phyloP scores from a whole-genome alignment of 805 yeast genomes.

The Ogataea nakhonphanomensis region DNA sequence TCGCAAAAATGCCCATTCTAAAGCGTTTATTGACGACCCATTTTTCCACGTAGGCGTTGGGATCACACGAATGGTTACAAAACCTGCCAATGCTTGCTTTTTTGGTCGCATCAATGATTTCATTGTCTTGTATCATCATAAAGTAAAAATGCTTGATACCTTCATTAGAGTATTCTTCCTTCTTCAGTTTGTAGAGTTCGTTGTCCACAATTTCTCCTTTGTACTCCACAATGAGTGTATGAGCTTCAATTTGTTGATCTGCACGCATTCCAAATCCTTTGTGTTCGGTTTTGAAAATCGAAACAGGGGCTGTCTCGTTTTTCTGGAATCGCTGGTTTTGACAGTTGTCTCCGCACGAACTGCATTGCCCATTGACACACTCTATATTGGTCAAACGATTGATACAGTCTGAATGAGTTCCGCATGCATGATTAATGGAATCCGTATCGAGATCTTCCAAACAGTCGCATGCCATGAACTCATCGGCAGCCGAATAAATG shows the following conservation, averaged over 20 bases:
- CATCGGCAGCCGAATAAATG: constrained; percentile 60
- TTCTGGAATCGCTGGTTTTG: constrained; percentile 86
- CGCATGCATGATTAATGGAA: constrained; percentile 66
- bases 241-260: constrained; percentile 49
- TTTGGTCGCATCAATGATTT: constrained; percentile 91
- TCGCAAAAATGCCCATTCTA: constrained; percentile 93
- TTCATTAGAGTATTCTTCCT: constrained; percentile 66
- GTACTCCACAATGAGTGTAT: constrained; percentile 84
- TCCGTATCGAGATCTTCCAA: constrained; percentile 40
- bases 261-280: constrained; percentile 93
- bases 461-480: constrained; percentile 91
- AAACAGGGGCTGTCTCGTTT: constrained; percentile 67
- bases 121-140: constrained; percentile 92
- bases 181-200: constrained; percentile 65
- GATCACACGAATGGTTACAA: constrained; percentile 92
- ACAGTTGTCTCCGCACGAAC: constrained; percentile 71
- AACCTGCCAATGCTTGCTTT: constrained; percentile 88
- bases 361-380: constrained; percentile 67
- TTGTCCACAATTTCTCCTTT: constrained; percentile 93
- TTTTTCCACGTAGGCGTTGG: constrained; percentile 92
- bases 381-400: constrained; percentile 90
- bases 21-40: constrained; percentile 93
- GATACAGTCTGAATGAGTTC: constrained; percentile 83
- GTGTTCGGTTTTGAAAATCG: constrained; percentile 74
- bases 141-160: constrained; percentile 83